phyloP scores from a whole-genome alignment of 2,329 filamentous ascomycete genomes.

The Fusarium buharicum region DNA sequence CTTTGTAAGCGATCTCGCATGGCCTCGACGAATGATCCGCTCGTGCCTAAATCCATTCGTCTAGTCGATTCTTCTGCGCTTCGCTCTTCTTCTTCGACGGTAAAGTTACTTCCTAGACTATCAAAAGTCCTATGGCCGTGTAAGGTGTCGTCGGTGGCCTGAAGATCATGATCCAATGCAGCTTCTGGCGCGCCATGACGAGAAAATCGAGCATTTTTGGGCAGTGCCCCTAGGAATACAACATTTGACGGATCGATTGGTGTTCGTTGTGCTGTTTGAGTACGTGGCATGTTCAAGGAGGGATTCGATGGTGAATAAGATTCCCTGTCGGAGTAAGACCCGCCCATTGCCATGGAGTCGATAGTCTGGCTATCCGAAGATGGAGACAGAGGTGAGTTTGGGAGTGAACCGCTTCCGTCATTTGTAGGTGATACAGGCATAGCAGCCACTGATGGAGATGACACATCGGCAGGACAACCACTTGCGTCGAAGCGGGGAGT shows the following conservation, averaged over 20 bases:
- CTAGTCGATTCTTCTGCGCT: constrained; percentile 46
- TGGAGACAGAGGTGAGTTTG: constrained; percentile 29
- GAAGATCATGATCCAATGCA: constrained; percentile 9
- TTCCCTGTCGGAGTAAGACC: constrained; percentile 21
- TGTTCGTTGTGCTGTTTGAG: constrained; percentile 54
- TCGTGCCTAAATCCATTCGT: constrained; percentile 36
- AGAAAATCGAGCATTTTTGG: constrained; percentile 56
- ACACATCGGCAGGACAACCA: constrained; percentile 51
- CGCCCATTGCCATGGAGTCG: constrained; percentile 7
- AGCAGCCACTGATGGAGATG: constrained; percentile 55
- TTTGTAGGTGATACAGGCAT: constrained; percentile 39
- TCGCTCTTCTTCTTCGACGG: constrained; percentile 60
- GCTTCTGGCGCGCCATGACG: constrained; percentile 21
- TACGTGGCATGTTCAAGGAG: constrained; percentile 9
- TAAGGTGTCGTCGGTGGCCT: neutral
- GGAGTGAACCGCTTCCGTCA: constrained; percentile 24
- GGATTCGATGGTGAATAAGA: constrained; percentile 4
- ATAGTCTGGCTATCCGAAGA: constrained; percentile 27
- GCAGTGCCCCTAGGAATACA: constrained; percentile 65
- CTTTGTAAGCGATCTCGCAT: neutral
- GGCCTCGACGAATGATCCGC: neutral
- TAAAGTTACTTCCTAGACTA: constrained; percentile 68
- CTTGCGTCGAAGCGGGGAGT: constrained; percentile 59
- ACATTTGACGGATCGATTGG: constrained; percentile 64
- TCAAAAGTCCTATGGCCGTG: constrained; percentile 44